Percentiles rank a stretch among this genome's conserved stretches.
Evolutionary conservation across 208 protist species (phyloP).

Genomic region (Vickermania spadyakhi): DNA sequence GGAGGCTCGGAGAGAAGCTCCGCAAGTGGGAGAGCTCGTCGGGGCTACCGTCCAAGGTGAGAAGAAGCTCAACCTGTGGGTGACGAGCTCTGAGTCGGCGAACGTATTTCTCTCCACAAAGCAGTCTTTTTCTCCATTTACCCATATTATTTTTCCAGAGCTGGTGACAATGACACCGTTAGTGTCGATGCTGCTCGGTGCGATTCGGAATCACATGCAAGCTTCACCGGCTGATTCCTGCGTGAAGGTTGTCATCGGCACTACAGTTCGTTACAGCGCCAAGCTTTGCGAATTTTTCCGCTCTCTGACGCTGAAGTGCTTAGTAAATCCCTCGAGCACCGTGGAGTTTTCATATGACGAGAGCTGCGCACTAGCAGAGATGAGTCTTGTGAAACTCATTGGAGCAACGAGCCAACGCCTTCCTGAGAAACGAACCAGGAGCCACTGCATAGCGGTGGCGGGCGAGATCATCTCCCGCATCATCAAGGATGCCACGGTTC

Average conservation of each 20-base stretch:
- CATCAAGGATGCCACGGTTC: slow-evolving; percentile 12
- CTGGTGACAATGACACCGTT: slow-evolving; percentile 45
- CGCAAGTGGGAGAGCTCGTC: slow-evolving; percentile 46
- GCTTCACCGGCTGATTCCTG: slow-evolving; percentile 2
- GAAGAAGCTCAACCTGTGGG: slow-evolving; percentile 45
- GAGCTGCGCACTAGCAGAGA: slow-evolving; percentile 46
- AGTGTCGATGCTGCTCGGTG: slow-evolving; percentile 54
- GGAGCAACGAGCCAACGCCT: slow-evolving; percentile 45
- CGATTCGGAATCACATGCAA: slow-evolving; percentile 24
- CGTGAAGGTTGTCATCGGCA: slow-evolving; percentile 31
- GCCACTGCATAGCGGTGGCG: slow-evolving; percentile 45
- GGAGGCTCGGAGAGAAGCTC: slow-evolving; percentile 2
- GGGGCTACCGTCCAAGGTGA: slow-evolving; percentile 45
- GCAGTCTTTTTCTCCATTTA: slow-evolving; percentile 63
- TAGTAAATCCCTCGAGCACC: slow-evolving; percentile 1
- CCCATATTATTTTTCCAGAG: slow-evolving; percentile 71
- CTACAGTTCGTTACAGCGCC: slow-evolving; percentile 23
- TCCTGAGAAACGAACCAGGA: slow-evolving; percentile 40
- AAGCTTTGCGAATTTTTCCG: slow-evolving; percentile 30
- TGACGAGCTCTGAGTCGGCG: slow-evolving; percentile 68
- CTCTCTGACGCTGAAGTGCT: slow-evolving; percentile 20
- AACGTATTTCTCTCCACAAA: slow-evolving; percentile 59
- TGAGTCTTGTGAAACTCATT: slow-evolving; percentile 68
- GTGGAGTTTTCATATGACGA: slow-evolving; percentile 68
- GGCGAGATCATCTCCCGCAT: slow-evolving; percentile 31